These are phyloP conservation scores for Pisolithus marmoratus DNA, from an alignment of 768 basidiomycete species.

Conservation along the genomic window DNA sequence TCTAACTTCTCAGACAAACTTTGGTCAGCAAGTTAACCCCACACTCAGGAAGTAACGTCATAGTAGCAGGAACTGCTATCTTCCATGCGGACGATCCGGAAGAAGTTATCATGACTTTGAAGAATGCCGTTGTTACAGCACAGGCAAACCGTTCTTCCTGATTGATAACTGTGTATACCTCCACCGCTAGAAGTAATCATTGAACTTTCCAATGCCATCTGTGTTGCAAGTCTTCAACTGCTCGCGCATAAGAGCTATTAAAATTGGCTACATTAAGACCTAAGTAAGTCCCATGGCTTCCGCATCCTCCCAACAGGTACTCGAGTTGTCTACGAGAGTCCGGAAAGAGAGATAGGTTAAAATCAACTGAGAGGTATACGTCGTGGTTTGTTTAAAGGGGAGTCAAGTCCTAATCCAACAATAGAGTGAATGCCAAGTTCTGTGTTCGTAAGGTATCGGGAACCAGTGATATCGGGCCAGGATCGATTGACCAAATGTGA, in stretches of 20 bases:
- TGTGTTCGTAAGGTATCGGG: constrained; percentile 22
- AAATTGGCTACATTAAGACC: constrained; percentile 22
- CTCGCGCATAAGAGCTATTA: constrained; percentile 14
- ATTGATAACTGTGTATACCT: background rate
- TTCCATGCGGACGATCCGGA: constrained; percentile 79
- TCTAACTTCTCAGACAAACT: background rate
- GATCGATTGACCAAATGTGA: constrained; percentile 20
- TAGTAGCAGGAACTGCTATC: constrained; percentile 96
- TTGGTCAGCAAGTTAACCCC: background rate
- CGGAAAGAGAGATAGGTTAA: constrained; percentile 11
- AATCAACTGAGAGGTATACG: constrained; percentile 26
- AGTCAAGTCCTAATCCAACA: constrained; percentile 28
- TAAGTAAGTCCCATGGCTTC: constrained; percentile 13
- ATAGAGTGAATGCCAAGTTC: constrained; percentile 21
- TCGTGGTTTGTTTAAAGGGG: constrained; percentile 20
- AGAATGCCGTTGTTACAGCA: constrained; percentile 58
- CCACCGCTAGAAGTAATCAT: background rate
- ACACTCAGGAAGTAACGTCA: constrained; percentile 85
- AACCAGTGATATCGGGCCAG: constrained; percentile 21
- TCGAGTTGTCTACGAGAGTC: constrained; percentile 14
- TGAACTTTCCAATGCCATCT: background rate
- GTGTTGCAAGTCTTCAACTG: background rate
- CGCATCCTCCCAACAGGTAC: constrained; percentile 5
- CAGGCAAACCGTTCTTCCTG: background rate
- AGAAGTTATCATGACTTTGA: constrained; percentile 68